Evolutionary conservation across 1,284 basidiomycete species (phyloP), one percentile per base, ranked within the genome.

Genomic region (Ganoderma resinaceum): DNA sequence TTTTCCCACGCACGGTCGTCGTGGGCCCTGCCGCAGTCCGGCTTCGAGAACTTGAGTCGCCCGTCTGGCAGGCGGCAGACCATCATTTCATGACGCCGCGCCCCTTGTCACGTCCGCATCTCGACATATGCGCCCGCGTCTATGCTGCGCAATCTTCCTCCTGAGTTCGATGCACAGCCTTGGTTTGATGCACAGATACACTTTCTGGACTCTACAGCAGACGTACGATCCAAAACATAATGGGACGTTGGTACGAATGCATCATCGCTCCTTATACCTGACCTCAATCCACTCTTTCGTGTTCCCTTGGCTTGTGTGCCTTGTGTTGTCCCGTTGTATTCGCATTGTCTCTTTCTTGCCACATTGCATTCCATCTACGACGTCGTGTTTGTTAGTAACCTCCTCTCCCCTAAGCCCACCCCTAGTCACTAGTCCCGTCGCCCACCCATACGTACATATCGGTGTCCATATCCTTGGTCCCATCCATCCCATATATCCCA

Each of bases 11-110:
- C 74, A 62, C 63, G 71, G 49, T 67, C 66, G 63, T 74, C 70
- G 52, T 75, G 73, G 74, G 70, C 72, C 46, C 62, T 61, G 20
- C 67, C 74, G 31, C 66, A 66, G 59, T 52, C 69, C 14, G 73
- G 74, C 29, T 76, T 76, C 63, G 71, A 75, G 70, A 76, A 74
- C 65, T 26, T 73, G 14, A 76, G 74, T 62, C 59, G 74, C 55
- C 75, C 74, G 40, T 42, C 64, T 43, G 64, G 64, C 35, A 63
- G 71, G 62, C 65, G 75, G 38, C 72, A 73, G 67, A 72, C 72
- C 40, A 58, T 75, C 46, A 71, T 74, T 52, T 74, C 75, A 70
- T 76, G 70, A 76, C 62, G 29, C 52, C 37, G 23, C 12, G 12
- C 58, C 58, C 4, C 58, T 2, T n/a, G 0, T 8, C 61, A 46